These are phyloP conservation scores for Evansstolkia leycettana DNA, from an alignment of 495 filamentous ascomycete species.

Conservation along the genomic window DNA sequence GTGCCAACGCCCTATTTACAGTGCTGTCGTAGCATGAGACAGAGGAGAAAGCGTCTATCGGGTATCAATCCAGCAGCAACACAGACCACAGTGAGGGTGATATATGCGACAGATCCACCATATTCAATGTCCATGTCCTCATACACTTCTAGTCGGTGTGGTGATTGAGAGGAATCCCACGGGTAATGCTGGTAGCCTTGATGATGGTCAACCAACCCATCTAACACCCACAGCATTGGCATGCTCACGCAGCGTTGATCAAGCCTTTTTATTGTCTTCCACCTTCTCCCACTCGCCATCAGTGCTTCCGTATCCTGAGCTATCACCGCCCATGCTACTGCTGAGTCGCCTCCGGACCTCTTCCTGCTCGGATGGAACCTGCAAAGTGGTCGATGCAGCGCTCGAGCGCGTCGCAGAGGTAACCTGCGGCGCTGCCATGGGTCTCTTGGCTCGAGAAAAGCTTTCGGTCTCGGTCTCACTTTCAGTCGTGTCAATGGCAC, in stretches of 20 bases:
- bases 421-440: slow-evolving; percentile 1
- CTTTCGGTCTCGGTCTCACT: slow-evolving; percentile 41
- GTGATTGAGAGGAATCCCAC: too few relatives aligned
- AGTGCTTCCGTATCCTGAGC: slow-evolving; percentile 39
- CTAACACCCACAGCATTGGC: too few relatives aligned
- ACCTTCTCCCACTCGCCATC: slow-evolving; percentile 48
- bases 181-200: too few relatives aligned
- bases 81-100: neutral
- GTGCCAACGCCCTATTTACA: neutral
- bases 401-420: slow-evolving; percentile 10
- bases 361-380: slow-evolving; percentile 13
- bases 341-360: slow-evolving; percentile 30
- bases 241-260: too few relatives aligned
- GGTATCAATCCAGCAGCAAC: slow-evolving; percentile 4
- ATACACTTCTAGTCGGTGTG: too few relatives aligned
- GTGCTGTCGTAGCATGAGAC: neutral
- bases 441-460: slow-evolving; percentile 10
- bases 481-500: slow-evolving; percentile 18
- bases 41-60: slow-evolving; percentile 2
- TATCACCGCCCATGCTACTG: slow-evolving; percentile 30
- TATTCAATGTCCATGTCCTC: too few relatives aligned
- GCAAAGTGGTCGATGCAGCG: slow-evolving; percentile 15
- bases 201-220: too few relatives aligned
- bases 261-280: slow-evolving; percentile 24
- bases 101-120: too few relatives aligned